phyloP scores from a whole-genome alignment of 2,329 filamentous ascomycete species.

The Dryadomyces sulphureus region DNA sequence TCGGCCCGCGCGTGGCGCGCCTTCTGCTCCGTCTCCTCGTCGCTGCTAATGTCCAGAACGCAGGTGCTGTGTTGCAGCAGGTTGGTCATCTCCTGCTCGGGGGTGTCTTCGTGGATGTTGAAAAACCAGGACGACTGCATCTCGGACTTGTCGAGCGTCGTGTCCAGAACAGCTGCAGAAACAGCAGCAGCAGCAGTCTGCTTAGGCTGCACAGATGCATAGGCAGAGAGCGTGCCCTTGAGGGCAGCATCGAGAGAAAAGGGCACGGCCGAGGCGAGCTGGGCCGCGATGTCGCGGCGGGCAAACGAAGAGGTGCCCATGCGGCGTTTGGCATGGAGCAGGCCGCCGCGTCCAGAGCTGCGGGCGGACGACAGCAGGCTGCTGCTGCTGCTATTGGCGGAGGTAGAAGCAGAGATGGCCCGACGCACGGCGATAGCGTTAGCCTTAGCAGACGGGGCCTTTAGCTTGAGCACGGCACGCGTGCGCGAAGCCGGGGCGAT shows the following conservation, averaged over 20 bases:
- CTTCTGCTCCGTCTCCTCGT: slow-evolving; percentile 56
- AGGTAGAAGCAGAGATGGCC: neutral
- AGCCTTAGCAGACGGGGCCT: slow-evolving; percentile 33
- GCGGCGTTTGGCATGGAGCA: slow-evolving; percentile 51
- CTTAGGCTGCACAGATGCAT: slow-evolving; percentile 27
- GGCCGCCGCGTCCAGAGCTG: slow-evolving; percentile 48
- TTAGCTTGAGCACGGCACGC: slow-evolving; percentile 33
- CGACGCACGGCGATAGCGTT: slow-evolving; percentile 17
- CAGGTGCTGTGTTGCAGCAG: slow-evolving; percentile 83
- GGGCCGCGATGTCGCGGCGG: slow-evolving; percentile 55
- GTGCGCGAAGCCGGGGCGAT: slow-evolving; percentile 21
- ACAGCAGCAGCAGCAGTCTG: slow-evolving; percentile 8
- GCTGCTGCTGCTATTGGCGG: slow-evolving; percentile 25
- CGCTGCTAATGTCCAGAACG: slow-evolving; percentile 75
- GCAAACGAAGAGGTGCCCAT: slow-evolving; percentile 47
- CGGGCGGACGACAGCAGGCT: slow-evolving; percentile 12
- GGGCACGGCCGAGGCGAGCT: slow-evolving; percentile 37
- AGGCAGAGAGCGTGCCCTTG: slow-evolving; percentile 56
- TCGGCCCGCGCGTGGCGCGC: slow-evolving; percentile 37
- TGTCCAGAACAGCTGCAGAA: slow-evolving; percentile 9
- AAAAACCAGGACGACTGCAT: slow-evolving; percentile 69
- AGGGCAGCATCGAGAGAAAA: slow-evolving; percentile 80
- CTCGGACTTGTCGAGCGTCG: slow-evolving; percentile 27
- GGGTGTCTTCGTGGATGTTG: slow-evolving; percentile 84
- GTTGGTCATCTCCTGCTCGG: slow-evolving; percentile 82